Conservation (phyloP, 345 rosid genomes). For the Syzygium aqueum region DNA sequence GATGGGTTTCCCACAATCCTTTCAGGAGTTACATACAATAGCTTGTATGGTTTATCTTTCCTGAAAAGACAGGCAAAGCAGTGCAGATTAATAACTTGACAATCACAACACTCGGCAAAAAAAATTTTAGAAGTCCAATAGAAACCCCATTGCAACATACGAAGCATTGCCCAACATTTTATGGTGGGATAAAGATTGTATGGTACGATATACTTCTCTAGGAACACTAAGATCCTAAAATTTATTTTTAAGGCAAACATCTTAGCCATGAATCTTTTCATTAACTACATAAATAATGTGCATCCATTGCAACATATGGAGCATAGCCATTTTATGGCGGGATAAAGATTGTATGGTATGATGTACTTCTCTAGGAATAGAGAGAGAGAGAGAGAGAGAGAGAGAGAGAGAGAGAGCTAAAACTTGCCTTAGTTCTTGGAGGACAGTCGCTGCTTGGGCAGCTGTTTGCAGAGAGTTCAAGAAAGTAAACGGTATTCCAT, state of each 20-base stretch:
- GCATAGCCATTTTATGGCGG: not conserved
- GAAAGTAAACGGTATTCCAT: conserved; percentile 76
- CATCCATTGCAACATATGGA: not conserved
- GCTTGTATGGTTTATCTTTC: not conserved
- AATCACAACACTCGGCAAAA: not conserved
- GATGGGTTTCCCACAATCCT: conserved; percentile 34
- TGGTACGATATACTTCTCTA: not conserved
- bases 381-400: not conserved
- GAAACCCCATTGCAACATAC: not conserved
- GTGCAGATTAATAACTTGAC: not conserved
- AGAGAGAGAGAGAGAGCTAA: not conserved
- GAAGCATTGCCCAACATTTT: not conserved
- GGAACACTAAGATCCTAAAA: not conserved
- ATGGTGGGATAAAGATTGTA: not conserved
- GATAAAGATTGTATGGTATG: not conserved
- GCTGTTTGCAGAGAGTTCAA: conserved; percentile 82
- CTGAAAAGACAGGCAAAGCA: conserved; percentile 8
- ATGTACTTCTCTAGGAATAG: not conserved
- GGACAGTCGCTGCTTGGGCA: conserved; percentile 67
- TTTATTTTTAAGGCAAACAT: not conserved
- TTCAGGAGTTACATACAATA: too few species aligned
- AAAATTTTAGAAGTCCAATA: not conserved
- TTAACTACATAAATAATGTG: not conserved
- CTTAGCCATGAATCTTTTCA: not conserved
- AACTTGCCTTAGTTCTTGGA: conserved; percentile 79